Evolutionary conservation across 2,329 filamentous ascomycete genomes (phyloP), one percentile per base, ranked within the genome.

Genomic region (Diaporthe citrichinensis): DNA sequence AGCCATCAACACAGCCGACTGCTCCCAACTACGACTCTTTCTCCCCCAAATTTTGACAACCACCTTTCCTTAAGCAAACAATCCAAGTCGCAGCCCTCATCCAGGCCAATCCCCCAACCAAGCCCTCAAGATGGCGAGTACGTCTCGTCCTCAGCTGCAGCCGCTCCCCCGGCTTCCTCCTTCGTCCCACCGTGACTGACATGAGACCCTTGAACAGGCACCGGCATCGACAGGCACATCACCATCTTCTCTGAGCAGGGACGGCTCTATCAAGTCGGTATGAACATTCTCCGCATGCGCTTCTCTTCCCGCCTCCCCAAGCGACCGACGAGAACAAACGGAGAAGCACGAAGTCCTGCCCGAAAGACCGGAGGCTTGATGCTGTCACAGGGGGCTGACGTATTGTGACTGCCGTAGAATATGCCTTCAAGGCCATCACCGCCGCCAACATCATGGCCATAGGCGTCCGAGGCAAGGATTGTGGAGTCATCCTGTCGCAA

Each of bases 401-500:
- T 58, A 31, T 41, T 49, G n/a, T 28, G 39, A 74, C 77, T 72
- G 71, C 55, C 79, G 81, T 84, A 98, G 97, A 99, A 91, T 99
- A 99, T 96, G 97, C 97, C 81, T 99, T 99, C 93, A 99, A 99
- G 90, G 97, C 97, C 76, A 99, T 99, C 87, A 99, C 97, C 80
- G 96, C 97, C 77, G 97, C 97, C 80, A 98, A 98, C 87, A 98
- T 99, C 88, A 99, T 98, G 90, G 97, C 97, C 77, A 92, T 99
- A 85, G 97, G 97, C 81, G 92, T 99, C 80, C 92, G 95, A 84
- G 97, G 97, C 86, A 99, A 99, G 90, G 92, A 97, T 88, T 98
- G 96, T 83, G 97, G 97, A 46, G 97, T 99, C 59, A 95, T 99
- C 72, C 89, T 99, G 84, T 98, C 97, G 78, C 97, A 99, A 88